phyloP scores from a whole-genome alignment of 495 filamentous ascomycete species.

The Corynascus novoguineensis region DNA sequence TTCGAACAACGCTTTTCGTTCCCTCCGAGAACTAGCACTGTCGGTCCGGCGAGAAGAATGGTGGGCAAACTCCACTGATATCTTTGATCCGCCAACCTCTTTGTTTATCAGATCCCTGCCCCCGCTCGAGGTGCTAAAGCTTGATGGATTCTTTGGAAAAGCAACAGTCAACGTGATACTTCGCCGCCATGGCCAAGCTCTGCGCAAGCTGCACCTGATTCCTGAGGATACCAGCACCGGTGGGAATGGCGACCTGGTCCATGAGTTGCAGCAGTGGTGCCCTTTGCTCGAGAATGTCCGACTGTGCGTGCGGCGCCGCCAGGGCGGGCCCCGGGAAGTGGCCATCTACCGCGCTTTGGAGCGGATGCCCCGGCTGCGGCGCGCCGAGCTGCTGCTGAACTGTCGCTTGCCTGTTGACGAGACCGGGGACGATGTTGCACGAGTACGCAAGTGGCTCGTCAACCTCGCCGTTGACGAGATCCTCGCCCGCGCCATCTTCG shows the following conservation, averaged over 20 bases:
- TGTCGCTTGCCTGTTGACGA: background rate
- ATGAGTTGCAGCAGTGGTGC: background rate
- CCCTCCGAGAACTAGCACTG: background rate
- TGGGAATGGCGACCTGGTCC: background rate
- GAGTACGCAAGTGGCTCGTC: background rate
- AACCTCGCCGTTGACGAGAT: background rate
- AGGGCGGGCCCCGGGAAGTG: conserved; percentile 1
- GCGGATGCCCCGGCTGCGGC: background rate
- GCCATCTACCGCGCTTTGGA: background rate
- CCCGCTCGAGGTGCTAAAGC: background rate
- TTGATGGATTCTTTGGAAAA: background rate
- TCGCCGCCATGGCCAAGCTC: background rate
- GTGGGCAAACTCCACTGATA: background rate
- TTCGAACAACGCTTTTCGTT: background rate
- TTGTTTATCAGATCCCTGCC: background rate
- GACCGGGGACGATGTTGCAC: background rate
- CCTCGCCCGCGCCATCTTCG: background rate
- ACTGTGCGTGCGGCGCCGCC: background rate
- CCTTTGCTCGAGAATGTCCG: background rate
- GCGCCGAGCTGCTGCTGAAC: background rate
- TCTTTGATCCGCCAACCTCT: background rate
- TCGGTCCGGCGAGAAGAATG: background rate
- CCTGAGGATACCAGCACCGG: background rate
- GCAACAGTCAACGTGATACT: background rate
- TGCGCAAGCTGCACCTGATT: background rate